phyloP scores from a whole-genome alignment of 139 green algal genomes.

The Chlamydomonas sphaeroides region DNA sequence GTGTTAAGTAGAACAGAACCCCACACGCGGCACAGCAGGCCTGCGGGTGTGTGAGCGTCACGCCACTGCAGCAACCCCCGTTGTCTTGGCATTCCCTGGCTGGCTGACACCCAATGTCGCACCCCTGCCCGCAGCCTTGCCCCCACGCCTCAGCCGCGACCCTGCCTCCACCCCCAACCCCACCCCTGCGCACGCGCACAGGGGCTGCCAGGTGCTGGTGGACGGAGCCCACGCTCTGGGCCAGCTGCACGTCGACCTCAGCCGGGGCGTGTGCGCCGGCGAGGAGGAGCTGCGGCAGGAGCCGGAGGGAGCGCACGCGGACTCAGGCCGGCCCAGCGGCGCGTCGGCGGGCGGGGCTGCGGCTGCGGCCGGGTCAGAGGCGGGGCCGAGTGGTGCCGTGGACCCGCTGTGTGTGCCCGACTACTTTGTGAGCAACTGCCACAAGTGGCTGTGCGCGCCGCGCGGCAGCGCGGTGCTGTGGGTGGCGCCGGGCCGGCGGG shows the following conservation, averaged over 20 bases:
- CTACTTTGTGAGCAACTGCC: conserved; percentile 74
- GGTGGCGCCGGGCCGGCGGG: conserved; percentile 41
- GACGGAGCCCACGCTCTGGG: conserved; percentile 73
- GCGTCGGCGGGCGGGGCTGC: too few relatives aligned
- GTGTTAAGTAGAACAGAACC: too few relatives aligned
- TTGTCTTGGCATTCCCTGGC: too few relatives aligned
- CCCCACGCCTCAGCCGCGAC: too few relatives aligned
- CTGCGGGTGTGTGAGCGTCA: too few relatives aligned
- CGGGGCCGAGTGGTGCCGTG: not conserved
- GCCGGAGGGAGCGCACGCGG: not conserved
- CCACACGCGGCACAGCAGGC: too few relatives aligned
- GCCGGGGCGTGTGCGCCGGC: not conserved
- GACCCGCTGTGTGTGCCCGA: conserved; percentile 24
- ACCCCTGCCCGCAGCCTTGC: too few relatives aligned
- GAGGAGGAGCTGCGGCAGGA: not conserved
- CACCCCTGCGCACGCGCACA: conserved; percentile 10
- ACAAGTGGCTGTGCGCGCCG: conserved; percentile 74
- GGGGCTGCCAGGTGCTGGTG: conserved; percentile 70
- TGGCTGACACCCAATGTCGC: not conserved
- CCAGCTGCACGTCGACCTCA: conserved; percentile 57
- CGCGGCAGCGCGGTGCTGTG: conserved; percentile 71
- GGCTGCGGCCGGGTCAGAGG: too few relatives aligned
- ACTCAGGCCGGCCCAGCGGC: not conserved
- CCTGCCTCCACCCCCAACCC: not conserved
- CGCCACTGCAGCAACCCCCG: too few relatives aligned